A percentile compares a stretch with the other conserved stretches of the same genome.
These are phyloP conservation scores for Hyaloscypha variabilis DNA, from an alignment of 495 filamentous ascomycete genomes.

Conservation along the genomic window DNA sequence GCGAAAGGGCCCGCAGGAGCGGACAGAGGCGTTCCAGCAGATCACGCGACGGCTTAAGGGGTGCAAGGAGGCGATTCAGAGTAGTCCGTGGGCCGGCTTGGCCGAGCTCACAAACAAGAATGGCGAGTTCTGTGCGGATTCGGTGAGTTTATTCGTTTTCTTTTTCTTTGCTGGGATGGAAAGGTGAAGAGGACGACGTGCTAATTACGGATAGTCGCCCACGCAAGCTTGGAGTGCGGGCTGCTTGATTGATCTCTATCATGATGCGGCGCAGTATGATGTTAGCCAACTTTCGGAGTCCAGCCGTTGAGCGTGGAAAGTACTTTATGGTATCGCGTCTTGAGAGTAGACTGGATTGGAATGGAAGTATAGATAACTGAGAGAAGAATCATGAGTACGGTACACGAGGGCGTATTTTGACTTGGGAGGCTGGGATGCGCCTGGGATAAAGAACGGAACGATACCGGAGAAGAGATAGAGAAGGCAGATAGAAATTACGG, in stretches of 20 bases:
- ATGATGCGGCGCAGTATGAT: slow-evolving; percentile 66
- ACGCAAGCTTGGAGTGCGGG: slow-evolving; percentile 96
- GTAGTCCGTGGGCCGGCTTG: slow-evolving; percentile 86
- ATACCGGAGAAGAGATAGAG: no score
- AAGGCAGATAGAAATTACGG: no score
- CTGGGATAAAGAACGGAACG: no score
- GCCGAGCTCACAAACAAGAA: slow-evolving; percentile 92
- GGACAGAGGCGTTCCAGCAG: slow-evolving; percentile 90
- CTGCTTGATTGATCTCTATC: slow-evolving; percentile 92
- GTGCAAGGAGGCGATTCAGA: slow-evolving; percentile 76
- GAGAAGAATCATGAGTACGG: background rate
- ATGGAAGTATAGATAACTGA: background rate
- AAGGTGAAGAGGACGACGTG: background rate
- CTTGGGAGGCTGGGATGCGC: no score
- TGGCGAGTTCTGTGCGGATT: slow-evolving; percentile 83
- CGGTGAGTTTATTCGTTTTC: slow-evolving; percentile 57
- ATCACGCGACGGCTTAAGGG: slow-evolving; percentile 79
- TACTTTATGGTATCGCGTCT: background rate
- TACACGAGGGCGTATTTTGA: background rate
- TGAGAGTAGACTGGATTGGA: background rate
- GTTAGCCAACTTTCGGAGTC: background rate
- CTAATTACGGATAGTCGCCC: slow-evolving; percentile 59
- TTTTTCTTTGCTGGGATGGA: background rate
- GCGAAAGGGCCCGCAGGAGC: slow-evolving; percentile 59
- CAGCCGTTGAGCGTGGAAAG: no score